Conservation (phyloP, 768 basidiomycete species). For the Pleurotus tuber-regium region DNA sequence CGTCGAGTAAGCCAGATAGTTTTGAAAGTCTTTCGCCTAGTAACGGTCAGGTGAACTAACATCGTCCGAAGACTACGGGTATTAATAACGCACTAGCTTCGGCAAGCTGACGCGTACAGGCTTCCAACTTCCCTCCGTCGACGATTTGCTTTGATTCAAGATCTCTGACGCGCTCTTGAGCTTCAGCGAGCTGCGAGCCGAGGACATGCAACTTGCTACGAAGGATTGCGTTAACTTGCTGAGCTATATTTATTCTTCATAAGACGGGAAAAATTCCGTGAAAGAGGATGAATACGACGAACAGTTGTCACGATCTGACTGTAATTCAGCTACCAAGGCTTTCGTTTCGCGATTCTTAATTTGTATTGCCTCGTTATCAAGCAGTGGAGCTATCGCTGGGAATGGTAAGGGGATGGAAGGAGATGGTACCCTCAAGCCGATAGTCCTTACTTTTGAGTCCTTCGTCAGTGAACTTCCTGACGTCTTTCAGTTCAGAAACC, state of each 20-base stretch:
- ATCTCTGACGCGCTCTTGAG: slow-evolving; percentile 11
- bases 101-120: not conserved
- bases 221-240: slow-evolving; percentile 13
- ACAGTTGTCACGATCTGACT: slow-evolving; percentile 9
- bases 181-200: slow-evolving; percentile 12
- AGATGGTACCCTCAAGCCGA: no score
- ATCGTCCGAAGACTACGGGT: no score
- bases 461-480: not conserved
- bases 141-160: slow-evolving; percentile 13
- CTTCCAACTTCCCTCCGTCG: not conserved
- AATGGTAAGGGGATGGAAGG: not conserved
- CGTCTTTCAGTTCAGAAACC: slow-evolving; percentile 1
- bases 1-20: not conserved
- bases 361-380: slow-evolving; percentile 7
- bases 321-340: slow-evolving; percentile 10
- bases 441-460: slow-evolving; percentile 7
- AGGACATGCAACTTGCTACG: slow-evolving; percentile 11
- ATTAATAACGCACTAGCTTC: slow-evolving; percentile 10
- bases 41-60: no score
- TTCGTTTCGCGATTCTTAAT: slow-evolving; percentile 9
- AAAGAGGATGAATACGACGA: not conserved
- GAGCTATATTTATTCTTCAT: slow-evolving; percentile 1
- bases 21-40: not conserved
- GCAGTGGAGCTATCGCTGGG: slow-evolving; percentile 7
- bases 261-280: not conserved